Evolutionary conservation across 2,329 filamentous ascomycete genomes (phyloP).

Genomic region (Amylocarpus encephaloides): DNA sequence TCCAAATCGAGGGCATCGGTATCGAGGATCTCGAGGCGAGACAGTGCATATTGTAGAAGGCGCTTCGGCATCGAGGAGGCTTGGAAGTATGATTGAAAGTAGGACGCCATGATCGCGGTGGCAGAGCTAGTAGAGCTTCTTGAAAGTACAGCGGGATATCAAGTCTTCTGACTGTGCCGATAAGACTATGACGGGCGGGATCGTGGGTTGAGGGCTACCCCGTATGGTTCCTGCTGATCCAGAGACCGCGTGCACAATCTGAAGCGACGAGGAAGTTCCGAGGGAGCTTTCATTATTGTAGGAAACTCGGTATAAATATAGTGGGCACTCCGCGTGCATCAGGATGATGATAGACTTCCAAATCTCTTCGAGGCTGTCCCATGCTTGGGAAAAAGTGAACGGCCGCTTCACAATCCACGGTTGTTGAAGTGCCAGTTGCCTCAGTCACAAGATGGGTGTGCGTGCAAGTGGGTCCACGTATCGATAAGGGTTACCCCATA

Average conservation of each 20-base stretch:
- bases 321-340: not conserved
- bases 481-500: too few species aligned
- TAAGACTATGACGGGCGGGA: not conserved
- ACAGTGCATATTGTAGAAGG: slow-evolving; percentile 79
- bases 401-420: not conserved
- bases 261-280: slow-evolving; percentile 10
- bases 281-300: slow-evolving; percentile 19
- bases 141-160: not conserved
- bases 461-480: not conserved
- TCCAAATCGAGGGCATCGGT: slow-evolving; percentile 80
- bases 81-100: slow-evolving; percentile 29
- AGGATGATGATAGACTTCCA: not conserved
- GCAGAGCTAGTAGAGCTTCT: not conserved
- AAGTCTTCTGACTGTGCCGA: slow-evolving; percentile 4
- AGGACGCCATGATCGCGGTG: slow-evolving; percentile 29
- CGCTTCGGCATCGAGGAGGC: slow-evolving; percentile 74
- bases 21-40: slow-evolving; percentile 79
- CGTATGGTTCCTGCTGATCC: slow-evolving; percentile 21
- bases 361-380: not conserved
- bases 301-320: not conserved
- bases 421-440: not conserved
- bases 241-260: slow-evolving; percentile 22
- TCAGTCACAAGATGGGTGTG: not conserved
- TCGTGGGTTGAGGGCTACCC: slow-evolving; percentile 17
- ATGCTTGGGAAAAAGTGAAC: not conserved